These are phyloP conservation scores for Penicillium cataractarum DNA, from an alignment of 495 filamentous ascomycete genomes.

Conservation along the genomic window DNA sequence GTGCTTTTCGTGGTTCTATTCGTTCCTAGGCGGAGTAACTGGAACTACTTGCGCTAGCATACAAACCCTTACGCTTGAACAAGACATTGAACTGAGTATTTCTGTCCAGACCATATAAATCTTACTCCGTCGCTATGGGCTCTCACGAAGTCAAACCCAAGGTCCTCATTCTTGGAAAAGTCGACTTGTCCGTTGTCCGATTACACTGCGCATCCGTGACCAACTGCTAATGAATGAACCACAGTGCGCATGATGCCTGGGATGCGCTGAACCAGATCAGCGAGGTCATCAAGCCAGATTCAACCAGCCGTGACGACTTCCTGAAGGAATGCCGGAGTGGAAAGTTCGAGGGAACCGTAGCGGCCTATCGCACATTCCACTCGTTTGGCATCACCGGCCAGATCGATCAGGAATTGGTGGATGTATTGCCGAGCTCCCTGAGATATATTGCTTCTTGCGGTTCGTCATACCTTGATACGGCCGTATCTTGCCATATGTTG, in stretches of 20 bases:
- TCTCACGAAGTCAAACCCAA: conserved; percentile 42
- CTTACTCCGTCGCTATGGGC: conserved; percentile 17
- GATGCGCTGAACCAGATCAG: conserved; percentile 51
- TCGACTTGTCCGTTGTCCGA: conserved; percentile 52
- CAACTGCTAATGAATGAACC: neutral
- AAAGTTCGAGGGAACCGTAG: conserved; percentile 66
- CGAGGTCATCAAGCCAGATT: conserved; percentile 50
- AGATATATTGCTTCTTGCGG: conserved; percentile 61
- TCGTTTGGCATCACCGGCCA: conserved; percentile 69
- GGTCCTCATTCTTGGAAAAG: conserved; percentile 58
- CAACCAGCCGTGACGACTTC: conserved; percentile 68
- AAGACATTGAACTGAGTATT: conserved; percentile 1
- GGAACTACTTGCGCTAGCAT: neutral
- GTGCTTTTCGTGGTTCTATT: neutral
- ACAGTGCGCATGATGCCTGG: conserved; percentile 43
- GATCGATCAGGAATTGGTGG: conserved; percentile 68
- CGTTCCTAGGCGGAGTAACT: neutral
- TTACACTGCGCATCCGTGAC: neutral
- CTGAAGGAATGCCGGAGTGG: conserved; percentile 72
- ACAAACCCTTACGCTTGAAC: neutral
- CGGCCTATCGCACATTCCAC: conserved; percentile 76
- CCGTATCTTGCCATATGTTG: neutral
- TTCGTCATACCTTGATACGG: conserved; percentile 20
- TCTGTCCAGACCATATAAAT: neutral
- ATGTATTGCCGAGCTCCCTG: conserved; percentile 56